A percentile compares a stretch with the other conserved stretches of the same genome.
phyloP scores from a whole-genome alignment of 768 basidiomycete genomes.

The Pleurotus giganteus region DNA sequence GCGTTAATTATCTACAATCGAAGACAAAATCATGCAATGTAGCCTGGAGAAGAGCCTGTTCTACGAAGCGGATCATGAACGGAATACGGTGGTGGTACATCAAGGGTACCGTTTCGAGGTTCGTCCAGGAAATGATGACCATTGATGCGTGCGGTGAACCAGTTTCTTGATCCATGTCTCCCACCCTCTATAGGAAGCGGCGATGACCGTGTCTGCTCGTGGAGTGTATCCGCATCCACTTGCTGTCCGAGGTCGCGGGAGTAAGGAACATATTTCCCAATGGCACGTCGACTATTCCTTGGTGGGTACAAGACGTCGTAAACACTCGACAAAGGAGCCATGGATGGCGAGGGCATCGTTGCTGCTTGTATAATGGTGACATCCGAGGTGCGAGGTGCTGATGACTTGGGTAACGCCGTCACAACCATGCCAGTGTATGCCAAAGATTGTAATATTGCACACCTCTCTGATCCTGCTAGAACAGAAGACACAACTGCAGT shows the following conservation, averaged over 20 bases:
- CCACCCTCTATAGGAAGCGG: background rate
- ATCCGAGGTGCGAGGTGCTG: background rate
- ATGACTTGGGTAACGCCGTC: background rate
- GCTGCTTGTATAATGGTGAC: background rate
- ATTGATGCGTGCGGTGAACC: background rate
- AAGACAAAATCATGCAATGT: background rate
- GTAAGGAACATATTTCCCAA: background rate
- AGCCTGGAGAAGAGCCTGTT: background rate
- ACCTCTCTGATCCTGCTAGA: background rate
- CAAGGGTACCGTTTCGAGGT: background rate
- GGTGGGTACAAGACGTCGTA: conserved; percentile 8
- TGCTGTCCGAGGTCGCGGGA: background rate
- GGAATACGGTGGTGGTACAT: background rate
- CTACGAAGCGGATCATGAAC: background rate
- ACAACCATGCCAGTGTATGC: background rate
- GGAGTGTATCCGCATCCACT: background rate
- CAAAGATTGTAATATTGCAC: background rate
- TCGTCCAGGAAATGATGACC: background rate
- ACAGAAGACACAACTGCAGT: background rate
- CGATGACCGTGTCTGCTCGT: background rate
- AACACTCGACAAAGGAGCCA: conserved; percentile 1
- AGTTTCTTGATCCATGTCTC: background rate
- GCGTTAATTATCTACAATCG: background rate
- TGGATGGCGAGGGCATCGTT: background rate
- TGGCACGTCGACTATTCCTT: background rate